phyloP scores from a whole-genome alignment of 2,329 filamentous ascomycete species.

The Amauroascus verrucosus region DNA sequence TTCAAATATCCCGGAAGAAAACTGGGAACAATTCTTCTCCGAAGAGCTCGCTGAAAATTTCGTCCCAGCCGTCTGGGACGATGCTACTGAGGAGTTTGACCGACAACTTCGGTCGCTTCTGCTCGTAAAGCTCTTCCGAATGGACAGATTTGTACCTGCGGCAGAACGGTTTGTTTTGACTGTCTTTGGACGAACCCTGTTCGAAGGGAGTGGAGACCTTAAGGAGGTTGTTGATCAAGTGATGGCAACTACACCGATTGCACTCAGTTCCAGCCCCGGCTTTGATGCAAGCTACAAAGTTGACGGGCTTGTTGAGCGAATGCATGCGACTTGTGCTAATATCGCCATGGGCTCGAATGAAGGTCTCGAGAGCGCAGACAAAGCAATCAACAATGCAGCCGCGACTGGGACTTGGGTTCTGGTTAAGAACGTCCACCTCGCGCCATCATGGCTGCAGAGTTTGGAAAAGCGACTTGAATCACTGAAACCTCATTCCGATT shows the following conservation, averaged over 20 bases:
- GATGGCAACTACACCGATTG: conserved; percentile 71
- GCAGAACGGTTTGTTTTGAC: conserved; percentile 81
- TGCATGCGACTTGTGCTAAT: conserved; percentile 75
- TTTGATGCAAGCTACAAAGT: conserved; percentile 99
- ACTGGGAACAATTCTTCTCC: conserved; percentile 72
- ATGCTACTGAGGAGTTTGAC: conserved; percentile 55
- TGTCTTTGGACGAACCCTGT: conserved; percentile 73
- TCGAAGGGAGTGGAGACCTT: conserved; percentile 77
- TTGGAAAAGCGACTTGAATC: conserved; percentile 94
- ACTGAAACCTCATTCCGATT: conserved; percentile 84
- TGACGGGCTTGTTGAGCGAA: conserved; percentile 80
- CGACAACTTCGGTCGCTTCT: conserved; percentile 73
- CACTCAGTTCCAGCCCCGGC: conserved; percentile 85
- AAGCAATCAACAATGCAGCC: conserved; percentile 85
- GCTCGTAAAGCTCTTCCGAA: conserved; percentile 85
- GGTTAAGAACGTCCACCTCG: conserved; percentile 97
- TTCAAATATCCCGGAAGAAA: conserved; percentile 48
- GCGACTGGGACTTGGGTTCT: conserved; percentile 91
- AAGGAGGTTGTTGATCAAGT: conserved; percentile 76
- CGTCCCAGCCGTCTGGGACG: conserved; percentile 67
- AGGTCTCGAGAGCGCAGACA: conserved; percentile 82
- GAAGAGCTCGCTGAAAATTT: conserved; percentile 80
- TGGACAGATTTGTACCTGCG: conserved; percentile 87
- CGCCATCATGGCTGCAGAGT: conserved; percentile 91
- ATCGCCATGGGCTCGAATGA: conserved; percentile 99